Conservation (phyloP, 2,329 filamentous ascomycete genomes). For the Dactylonectria macrodidyma region DNA sequence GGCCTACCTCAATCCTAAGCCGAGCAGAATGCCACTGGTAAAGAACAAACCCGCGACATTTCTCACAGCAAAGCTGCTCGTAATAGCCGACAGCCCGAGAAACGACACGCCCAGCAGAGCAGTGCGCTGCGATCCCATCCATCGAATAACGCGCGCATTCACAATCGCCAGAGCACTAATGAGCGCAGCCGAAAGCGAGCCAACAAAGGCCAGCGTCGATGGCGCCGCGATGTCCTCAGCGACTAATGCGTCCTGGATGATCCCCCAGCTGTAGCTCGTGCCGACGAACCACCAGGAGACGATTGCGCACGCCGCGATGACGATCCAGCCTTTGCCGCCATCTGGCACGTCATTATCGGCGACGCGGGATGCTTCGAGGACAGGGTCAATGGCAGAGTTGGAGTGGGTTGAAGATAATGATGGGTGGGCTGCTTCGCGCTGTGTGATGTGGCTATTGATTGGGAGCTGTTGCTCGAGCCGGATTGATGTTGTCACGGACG, state of each 20-base stretch:
- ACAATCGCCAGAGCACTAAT: slow-evolving; percentile 66
- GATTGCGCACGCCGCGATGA: slow-evolving; percentile 43
- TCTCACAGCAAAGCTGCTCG: slow-evolving; percentile 44
- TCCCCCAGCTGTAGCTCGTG: slow-evolving; percentile 71
- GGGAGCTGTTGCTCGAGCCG: slow-evolving; percentile 9
- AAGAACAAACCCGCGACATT: slow-evolving; percentile 48
- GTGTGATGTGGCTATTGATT: not conserved
- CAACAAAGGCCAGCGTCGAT: slow-evolving; percentile 71
- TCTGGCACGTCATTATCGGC: slow-evolving; percentile 45
- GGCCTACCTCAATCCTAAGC: slow-evolving; percentile 49
- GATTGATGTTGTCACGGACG: slow-evolving; percentile 8
- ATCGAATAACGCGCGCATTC: slow-evolving; percentile 65
- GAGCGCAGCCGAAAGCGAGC: slow-evolving; percentile 61
- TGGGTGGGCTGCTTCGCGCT: slow-evolving; percentile 7
- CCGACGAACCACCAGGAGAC: slow-evolving; percentile 68
- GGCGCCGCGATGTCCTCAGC: slow-evolving; percentile 60
- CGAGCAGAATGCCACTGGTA: slow-evolving; percentile 41
- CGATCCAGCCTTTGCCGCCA: slow-evolving; percentile 49
- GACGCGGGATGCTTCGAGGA: slow-evolving; percentile 40
- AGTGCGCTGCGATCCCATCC: slow-evolving; percentile 62
- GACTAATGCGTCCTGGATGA: slow-evolving; percentile 71
- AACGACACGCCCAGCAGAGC: slow-evolving; percentile 64
- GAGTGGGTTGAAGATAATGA: not conserved
- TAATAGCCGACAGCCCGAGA: slow-evolving; percentile 64
- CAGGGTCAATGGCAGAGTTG: slow-evolving; percentile 29